phyloP scores from a whole-genome alignment of 1,284 basidiomycete genomes.

The Ceratobasidium sp. region DNA sequence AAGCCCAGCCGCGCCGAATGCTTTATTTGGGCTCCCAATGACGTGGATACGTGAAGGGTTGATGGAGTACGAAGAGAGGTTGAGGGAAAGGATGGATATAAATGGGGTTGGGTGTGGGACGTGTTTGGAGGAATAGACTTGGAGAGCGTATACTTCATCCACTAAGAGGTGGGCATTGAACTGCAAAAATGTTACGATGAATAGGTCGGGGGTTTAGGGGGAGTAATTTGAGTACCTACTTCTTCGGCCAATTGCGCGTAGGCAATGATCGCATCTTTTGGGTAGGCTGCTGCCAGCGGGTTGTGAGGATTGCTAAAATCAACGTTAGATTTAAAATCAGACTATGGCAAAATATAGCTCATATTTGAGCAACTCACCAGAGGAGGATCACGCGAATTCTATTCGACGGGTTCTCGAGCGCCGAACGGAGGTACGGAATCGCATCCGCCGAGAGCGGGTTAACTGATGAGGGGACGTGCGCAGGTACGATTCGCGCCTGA shows the following conservation, averaged over 20 bases:
- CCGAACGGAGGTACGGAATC: background rate
- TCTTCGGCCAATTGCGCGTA: conserved; percentile 41
- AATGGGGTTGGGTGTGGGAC: conserved; percentile 43
- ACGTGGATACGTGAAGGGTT: conserved; percentile 45
- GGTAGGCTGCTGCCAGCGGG: conserved; percentile 39
- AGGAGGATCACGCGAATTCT: conserved; percentile 20
- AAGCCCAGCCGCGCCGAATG: conserved; percentile 45
- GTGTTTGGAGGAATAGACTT: conserved; percentile 40
- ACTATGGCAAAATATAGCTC: too few relatives aligned
- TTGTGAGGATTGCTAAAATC: conserved; percentile 45
- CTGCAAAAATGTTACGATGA: too few relatives aligned
- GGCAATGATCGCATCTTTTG: conserved; percentile 20
- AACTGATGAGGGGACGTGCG: conserved; percentile 1
- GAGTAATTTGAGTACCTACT: too few relatives aligned
- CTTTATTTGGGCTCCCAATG: conserved; percentile 43
- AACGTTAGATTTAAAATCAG: too few relatives aligned
- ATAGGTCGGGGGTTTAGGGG: too few relatives aligned
- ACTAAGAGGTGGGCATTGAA: conserved; percentile 42
- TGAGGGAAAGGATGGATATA: conserved; percentile 33
- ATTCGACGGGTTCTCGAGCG: conserved; percentile 18
- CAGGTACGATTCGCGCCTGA: conserved; percentile 28
- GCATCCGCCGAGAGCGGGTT: conserved; percentile 23
- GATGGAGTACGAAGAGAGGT: background rate
- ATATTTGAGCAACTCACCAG: conserved; percentile 8
- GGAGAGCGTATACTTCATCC: conserved; percentile 44